phyloP scores from a whole-genome alignment of 139 green algal genomes.

The Zygnema circumcarinatum region DNA sequence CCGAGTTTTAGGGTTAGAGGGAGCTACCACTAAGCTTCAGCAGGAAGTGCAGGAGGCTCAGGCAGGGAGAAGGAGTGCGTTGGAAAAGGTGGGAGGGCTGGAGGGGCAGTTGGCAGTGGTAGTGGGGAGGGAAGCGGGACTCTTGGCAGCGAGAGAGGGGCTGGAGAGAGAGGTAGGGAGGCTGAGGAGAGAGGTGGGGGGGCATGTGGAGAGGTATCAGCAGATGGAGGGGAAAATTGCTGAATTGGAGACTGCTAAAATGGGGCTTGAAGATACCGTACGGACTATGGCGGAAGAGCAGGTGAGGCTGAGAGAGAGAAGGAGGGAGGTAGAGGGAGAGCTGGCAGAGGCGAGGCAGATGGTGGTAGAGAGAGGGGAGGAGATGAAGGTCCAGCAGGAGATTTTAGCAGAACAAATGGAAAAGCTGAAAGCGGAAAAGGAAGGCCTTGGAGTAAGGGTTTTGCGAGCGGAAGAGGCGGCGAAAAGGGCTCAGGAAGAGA shows the following conservation, averaged over 20 bases:
- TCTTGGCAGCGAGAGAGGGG: neutral
- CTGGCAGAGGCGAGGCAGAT: conserved; percentile 12
- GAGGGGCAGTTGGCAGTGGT: conserved; percentile 29
- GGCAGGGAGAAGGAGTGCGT: neutral
- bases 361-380: neutral
- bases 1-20: conserved; percentile 18
- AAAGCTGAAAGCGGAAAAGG: neutral
- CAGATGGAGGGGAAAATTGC: neutral
- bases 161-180: conserved; percentile 5
- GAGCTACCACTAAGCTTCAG: conserved; percentile 12
- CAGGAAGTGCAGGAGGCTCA: conserved; percentile 4
- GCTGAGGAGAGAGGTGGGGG: conserved; percentile 9
- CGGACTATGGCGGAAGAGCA: neutral
- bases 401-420: conserved; percentile 4
- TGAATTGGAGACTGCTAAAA: neutral
- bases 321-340: neutral
- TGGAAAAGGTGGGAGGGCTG: conserved; percentile 18
- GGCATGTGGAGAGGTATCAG: neutral
- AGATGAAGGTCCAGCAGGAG: conserved; percentile 3
- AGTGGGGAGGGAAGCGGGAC: neutral
- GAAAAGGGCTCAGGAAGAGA: conserved; percentile 24
- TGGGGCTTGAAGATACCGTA: neutral
- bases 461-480: too few species aligned
- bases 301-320: neutral
- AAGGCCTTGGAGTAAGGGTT: too few species aligned